Percentiles rank a stretch among this genome's conserved stretches.
Evolutionary conservation across 176 grass and related monocot genomes (phyloP).

Genomic region (Calamus simplicifolius): DNA sequence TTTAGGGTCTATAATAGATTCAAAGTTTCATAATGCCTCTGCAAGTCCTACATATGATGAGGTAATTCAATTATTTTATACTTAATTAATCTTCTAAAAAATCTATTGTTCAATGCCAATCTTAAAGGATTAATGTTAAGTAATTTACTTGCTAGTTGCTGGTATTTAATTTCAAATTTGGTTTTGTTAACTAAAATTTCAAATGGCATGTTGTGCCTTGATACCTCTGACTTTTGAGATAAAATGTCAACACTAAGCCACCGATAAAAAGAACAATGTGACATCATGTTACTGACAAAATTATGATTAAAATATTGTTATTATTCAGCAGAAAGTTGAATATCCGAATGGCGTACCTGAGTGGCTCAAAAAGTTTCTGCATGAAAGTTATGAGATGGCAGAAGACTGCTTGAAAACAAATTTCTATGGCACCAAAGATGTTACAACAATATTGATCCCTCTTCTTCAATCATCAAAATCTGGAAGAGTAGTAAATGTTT

Average conservation of each 20-base stretch:
- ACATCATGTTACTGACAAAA: background rate
- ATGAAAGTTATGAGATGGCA: slow-evolving; percentile 24
- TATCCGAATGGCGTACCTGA: background rate
- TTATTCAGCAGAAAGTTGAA: background rate
- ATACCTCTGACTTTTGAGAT: too few species aligned
- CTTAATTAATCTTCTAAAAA: background rate
- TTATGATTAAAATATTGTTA: slow-evolving; percentile 17
- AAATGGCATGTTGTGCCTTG: too few species aligned
- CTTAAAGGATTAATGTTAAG: too few species aligned
- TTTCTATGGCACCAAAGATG: slow-evolving; percentile 43
- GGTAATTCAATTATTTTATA: background rate
- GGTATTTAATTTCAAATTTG: too few species aligned
- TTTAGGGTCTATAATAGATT: slow-evolving; percentile 28
- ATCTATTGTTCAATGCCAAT: slow-evolving; percentile 3
- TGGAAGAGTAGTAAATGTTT: slow-evolving; percentile 48
- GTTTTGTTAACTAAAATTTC: too few species aligned
- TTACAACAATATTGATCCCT: slow-evolving; percentile 30
- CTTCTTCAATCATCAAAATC: slow-evolving; percentile 37
- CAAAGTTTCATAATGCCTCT: background rate
- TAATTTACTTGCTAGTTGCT: background rate
- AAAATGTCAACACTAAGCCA: too few species aligned
- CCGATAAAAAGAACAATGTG: too few species aligned
- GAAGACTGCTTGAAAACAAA: slow-evolving; percentile 41
- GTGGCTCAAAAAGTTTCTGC: slow-evolving; percentile 5
- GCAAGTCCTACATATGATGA: background rate